phyloP scores from a whole-genome alignment of 345 rosid species.

The Eucalyptus globulus region DNA sequence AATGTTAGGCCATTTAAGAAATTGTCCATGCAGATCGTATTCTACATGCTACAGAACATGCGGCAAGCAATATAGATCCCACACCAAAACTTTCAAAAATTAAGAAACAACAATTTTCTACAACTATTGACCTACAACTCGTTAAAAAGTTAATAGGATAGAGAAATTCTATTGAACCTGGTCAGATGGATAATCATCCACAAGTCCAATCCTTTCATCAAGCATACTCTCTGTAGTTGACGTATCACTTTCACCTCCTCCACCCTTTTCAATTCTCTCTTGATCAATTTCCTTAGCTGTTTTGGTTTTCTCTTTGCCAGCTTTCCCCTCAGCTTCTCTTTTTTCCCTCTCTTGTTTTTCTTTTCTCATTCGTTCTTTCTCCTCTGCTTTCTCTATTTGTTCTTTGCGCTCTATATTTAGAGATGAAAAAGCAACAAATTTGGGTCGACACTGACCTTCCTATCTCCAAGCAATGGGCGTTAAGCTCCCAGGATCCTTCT shows the following conservation, averaged over 20 bases:
- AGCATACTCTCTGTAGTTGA: constrained; percentile 5
- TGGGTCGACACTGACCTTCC: constrained; percentile 39
- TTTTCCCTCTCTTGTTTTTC: constrained; percentile 67
- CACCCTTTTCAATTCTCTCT: constrained; percentile 13
- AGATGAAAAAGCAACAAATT: not conserved
- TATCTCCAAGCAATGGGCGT: constrained; percentile 92
- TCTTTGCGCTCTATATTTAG: constrained; percentile 57
- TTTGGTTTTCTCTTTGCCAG: constrained; percentile 17
- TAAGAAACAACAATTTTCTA: not conserved
- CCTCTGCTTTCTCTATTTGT: constrained; percentile 76
- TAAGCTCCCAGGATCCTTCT: constrained; percentile 80
- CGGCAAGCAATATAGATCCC: not conserved
- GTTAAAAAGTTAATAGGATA: not conserved
- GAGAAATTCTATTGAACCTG: constrained; percentile 28
- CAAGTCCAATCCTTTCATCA: constrained; percentile 33
- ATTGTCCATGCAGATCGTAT: not conserved
- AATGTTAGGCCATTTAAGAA: not conserved
- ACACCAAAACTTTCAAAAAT: not conserved
- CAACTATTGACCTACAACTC: not conserved
- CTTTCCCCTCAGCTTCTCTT: constrained; percentile 60
- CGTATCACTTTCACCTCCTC: constrained; percentile 15
- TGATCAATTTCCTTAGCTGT: constrained; percentile 19
- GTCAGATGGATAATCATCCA: constrained; percentile 34
- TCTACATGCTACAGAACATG: not conserved
- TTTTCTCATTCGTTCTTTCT: constrained; percentile 56